Evolutionary conservation across 1,284 basidiomycete species (phyloP).

Genomic region (Heterobasidion parviporum): DNA sequence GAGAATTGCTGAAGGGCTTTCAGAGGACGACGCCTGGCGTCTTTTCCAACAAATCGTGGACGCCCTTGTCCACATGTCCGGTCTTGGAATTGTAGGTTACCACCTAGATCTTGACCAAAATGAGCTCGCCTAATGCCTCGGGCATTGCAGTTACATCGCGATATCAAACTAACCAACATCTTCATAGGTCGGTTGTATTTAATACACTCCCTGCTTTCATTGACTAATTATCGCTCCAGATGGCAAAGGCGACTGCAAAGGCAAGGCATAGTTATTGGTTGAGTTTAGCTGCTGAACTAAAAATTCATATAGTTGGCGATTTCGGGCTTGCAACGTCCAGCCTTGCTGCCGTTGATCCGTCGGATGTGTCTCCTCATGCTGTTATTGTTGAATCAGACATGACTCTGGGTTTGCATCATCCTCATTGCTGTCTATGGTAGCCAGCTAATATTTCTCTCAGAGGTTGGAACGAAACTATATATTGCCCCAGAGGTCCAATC

Average conservation of each 20-base stretch:
- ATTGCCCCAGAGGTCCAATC: constrained; percentile 86
- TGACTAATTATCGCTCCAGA: constrained; percentile 33
- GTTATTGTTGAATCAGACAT: constrained; percentile 51
- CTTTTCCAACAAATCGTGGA: constrained; percentile 91
- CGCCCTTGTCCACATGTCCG: constrained; percentile 86
- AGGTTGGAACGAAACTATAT: constrained; percentile 89
- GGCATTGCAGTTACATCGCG: constrained; percentile 67
- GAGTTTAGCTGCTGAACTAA: neutral
- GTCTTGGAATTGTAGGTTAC: constrained; percentile 65
- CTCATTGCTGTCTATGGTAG: neutral
- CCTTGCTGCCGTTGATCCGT: constrained; percentile 65
- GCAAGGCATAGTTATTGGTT: constrained; percentile 25
- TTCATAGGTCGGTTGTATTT: constrained; percentile 60
- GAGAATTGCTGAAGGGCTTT: constrained; percentile 73
- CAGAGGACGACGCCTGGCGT: constrained; percentile 83
- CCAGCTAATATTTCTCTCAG: constrained; percentile 24
- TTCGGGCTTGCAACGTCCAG: constrained; percentile 89
- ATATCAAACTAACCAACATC: constrained; percentile 89
- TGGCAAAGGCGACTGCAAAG: constrained; percentile 85
- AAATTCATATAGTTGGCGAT: constrained; percentile 60
- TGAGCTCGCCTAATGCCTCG: neutral
- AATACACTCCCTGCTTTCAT: neutral
- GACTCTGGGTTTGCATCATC: constrained; percentile 54
- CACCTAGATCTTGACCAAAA: neutral
- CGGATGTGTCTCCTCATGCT: constrained; percentile 44